Base-by-base conservation (phyloP, 148 eudicot species). In the Nyssa sinensis region DNA sequence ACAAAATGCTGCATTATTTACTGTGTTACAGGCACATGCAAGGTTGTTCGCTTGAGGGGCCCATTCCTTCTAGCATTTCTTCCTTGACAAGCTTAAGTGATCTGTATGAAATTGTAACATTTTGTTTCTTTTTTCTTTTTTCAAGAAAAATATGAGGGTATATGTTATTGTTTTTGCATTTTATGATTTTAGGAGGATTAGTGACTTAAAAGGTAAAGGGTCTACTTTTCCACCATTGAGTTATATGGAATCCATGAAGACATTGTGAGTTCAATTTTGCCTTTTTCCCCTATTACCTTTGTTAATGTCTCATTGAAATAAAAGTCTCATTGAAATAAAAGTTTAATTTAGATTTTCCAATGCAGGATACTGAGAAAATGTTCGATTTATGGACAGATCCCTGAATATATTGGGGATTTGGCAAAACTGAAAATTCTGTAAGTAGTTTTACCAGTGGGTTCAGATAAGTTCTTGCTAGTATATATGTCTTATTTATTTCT, bases 1-100 rank as follows among this genome's bases (percentile, higher is more conserved):
- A 28, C 17, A 28, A 34, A 34, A 16, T 25, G 58, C 47, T 33
- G 37, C 21, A 1, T 3, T 72, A 11, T 41, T 57, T 21, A 5
- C 64, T 35, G 12, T 67, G 23, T 70, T 57, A 53, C 83, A 87
- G 90, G 84, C 88, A 82, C 71, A 82, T 87, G 9, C 86, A 84
- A 81, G 90, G 90, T 70, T 84, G 86, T 75, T 79, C 83, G 60
- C 84, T 87, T 65, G 80, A 78, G 78, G 90, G 90, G 41, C 90
- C 90, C 30, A 87, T 87, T 59, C 90, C 90, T 55, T 70, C 86
- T 41, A 78, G 71, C 78, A 82, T 87, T 66, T 84, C 90, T 39
- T 27, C 68, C 58, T 64, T 87, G 75, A 87, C 84, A 71, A 67
- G 82, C 76, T 79, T 87, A 80, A 80, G 32, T 74, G 90, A 87